These are phyloP conservation scores for Rosa persica DNA, from an alignment of 306 rosid genomes.

Conservation along the genomic window DNA sequence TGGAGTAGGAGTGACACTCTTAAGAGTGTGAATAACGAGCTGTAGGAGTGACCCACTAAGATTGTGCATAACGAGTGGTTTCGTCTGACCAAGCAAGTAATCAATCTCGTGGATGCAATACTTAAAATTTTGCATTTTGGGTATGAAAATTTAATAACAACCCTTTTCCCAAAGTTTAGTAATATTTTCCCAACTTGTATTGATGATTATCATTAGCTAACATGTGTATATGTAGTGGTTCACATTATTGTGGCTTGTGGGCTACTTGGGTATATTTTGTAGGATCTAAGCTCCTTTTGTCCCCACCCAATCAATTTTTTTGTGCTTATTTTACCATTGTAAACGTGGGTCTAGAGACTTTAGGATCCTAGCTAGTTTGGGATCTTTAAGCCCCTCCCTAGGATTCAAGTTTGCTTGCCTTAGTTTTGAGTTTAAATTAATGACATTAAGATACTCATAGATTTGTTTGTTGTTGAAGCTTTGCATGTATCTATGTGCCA, in stretches of 20 bases:
- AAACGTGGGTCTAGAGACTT: conserved; percentile 47
- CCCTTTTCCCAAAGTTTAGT: background rate
- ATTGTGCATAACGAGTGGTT: background rate
- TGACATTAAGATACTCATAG: conserved; percentile 9
- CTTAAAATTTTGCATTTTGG: background rate
- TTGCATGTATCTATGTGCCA: conserved; percentile 24
- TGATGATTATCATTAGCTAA: conserved; percentile 34
- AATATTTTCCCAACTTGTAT: conserved; percentile 9
- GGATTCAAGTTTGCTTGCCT: conserved; percentile 20
- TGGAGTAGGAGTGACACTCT: background rate
- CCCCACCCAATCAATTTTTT: background rate
- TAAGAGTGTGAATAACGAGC: too few species aligned
- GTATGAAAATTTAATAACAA: background rate
- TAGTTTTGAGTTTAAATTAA: conserved; percentile 13
- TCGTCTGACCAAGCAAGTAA: background rate
- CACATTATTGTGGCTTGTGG: conserved; percentile 37
- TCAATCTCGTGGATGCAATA: background rate
- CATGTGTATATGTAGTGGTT: conserved; percentile 28
- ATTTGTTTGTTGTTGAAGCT: conserved; percentile 6
- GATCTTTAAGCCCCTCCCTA: conserved; percentile 18
- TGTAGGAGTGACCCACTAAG: background rate
- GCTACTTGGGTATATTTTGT: conserved; percentile 10
- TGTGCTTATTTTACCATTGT: background rate
- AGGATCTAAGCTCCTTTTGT: conserved; percentile 17
- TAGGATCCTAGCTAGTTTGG: conserved; percentile 28